These are phyloP conservation scores for Lojkania enalia DNA, from an alignment of 2,329 filamentous ascomycete species.

Conservation along the genomic window DNA sequence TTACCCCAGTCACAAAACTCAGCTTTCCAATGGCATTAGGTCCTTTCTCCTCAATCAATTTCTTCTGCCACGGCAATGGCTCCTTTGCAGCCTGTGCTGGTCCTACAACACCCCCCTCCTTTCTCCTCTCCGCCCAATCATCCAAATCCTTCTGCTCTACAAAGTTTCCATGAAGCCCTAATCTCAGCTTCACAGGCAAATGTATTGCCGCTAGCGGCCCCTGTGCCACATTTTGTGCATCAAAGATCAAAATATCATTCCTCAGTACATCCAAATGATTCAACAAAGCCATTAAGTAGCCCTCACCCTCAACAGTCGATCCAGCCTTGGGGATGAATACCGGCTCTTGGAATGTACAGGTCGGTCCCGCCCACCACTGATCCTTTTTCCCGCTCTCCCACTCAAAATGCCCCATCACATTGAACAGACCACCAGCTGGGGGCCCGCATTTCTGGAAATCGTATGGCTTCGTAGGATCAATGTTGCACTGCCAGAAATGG, in stretches of 20 bases:
- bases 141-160: constrained; percentile 35
- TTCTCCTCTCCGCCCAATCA: constrained; percentile 35
- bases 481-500: constrained; percentile 47
- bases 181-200: constrained; percentile 42
- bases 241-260: constrained; percentile 49
- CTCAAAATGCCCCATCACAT: constrained; percentile 38
- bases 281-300: constrained; percentile 53
- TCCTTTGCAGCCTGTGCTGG: constrained; percentile 26
- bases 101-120: constrained; percentile 29
- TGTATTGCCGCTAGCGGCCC: constrained; percentile 47
- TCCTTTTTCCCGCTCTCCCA: constrained; percentile 38
- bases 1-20: not conserved
- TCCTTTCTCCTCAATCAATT: constrained; percentile 21
- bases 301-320: constrained; percentile 53
- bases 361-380: constrained; percentile 42
- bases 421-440: constrained; percentile 37
- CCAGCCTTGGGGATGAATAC: constrained; percentile 54
- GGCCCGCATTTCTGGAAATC: constrained; percentile 39
- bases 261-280: constrained; percentile 47
- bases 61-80: constrained; percentile 36
- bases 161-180: constrained; percentile 41
- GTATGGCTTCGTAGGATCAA: constrained; percentile 38
- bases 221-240: constrained; percentile 45
- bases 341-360: constrained; percentile 57
- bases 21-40: not conserved